A percentile compares a stretch with the other conserved stretches of the same genome.
Evolutionary conservation across 2,329 filamentous ascomycete species (phyloP).

Genomic region (Hypoxylon rubiginosum): DNA sequence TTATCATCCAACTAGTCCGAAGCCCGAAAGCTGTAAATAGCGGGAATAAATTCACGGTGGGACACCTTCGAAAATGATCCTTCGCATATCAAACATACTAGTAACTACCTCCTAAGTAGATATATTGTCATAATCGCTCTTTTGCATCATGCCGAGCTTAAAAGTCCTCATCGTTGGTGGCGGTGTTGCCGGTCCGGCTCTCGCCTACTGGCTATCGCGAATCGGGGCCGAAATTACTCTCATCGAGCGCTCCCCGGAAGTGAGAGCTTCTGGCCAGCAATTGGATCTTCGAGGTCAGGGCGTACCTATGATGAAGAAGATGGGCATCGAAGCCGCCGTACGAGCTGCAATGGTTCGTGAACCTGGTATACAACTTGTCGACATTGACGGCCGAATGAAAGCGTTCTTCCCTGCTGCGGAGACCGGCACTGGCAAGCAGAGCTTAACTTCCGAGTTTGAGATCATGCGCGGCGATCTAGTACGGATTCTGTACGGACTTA

Average conservation of each 20-base stretch:
- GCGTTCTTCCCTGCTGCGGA: slow-evolving; percentile 49
- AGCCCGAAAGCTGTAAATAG: neutral
- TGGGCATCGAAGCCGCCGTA: slow-evolving; percentile 52
- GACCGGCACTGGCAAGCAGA: slow-evolving; percentile 47
- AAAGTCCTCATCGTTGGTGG: slow-evolving; percentile 20
- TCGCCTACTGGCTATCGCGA: slow-evolving; percentile 45
- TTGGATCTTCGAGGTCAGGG: slow-evolving; percentile 48
- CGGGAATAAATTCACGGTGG: neutral
- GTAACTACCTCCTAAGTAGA: too few species aligned
- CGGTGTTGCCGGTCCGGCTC: slow-evolving; percentile 39
- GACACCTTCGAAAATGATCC: neutral
- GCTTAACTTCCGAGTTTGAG: slow-evolving; percentile 52
- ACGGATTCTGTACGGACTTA: slow-evolving; percentile 47
- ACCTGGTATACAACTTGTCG: slow-evolving; percentile 55
- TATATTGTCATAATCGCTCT: neutral
- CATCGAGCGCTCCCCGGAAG: slow-evolving; percentile 45
- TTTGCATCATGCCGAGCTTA: neutral
- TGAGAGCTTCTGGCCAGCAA: slow-evolving; percentile 46
- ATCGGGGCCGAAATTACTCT: slow-evolving; percentile 44
- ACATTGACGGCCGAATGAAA: slow-evolving; percentile 45
- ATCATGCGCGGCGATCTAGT: slow-evolving; percentile 40
- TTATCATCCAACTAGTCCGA: neutral
- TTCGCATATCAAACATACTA: neutral
- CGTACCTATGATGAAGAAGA: slow-evolving; percentile 44
- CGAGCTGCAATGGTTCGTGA: slow-evolving; percentile 54